A percentile compares a stretch with the other conserved stretches of the same genome.
Evolutionary conservation across 257 asterid genomes (phyloP).

Genomic region (Gynochthodes officinalis): DNA sequence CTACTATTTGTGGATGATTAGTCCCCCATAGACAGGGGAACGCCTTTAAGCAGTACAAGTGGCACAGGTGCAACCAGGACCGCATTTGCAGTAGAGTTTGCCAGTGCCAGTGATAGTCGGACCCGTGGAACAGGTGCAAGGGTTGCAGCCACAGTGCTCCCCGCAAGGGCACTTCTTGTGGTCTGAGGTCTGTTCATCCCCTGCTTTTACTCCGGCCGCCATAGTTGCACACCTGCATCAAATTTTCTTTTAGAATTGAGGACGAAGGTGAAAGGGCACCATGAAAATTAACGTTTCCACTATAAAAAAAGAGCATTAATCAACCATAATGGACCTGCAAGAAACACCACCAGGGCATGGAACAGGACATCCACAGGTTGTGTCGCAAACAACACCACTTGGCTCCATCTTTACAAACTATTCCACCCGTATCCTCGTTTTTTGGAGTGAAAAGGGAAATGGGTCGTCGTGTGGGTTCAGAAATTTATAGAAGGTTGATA

Average conservation of each 20-base stretch:
- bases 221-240: conserved; percentile 35
- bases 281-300: not conserved
- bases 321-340: conserved; percentile 1
- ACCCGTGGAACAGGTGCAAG: conserved; percentile 42
- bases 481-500: conserved; percentile 3
- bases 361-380: conserved; percentile 15
- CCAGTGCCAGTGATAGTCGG: conserved; percentile 31
- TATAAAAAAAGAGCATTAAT: not conserved
- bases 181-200: conserved; percentile 14
- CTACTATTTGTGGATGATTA: no score
- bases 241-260: not conserved
- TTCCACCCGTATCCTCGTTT: no score
- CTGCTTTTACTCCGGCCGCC: not conserved
- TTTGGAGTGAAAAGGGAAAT: no score
- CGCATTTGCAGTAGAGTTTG: conserved; percentile 49
- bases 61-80: conserved; percentile 45
- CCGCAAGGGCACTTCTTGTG: conserved; percentile 71
- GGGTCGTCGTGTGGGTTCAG: not conserved
- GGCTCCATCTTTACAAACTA: not conserved
- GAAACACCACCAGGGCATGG: conserved; percentile 16
- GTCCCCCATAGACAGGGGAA: no score
- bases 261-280: not conserved
- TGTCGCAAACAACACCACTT: not conserved
- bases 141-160: conserved; percentile 69
- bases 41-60: conserved; percentile 44